Evolutionary conservation across 164 flowering plant genomes (phyloP).

Genomic region (Taxillus chinensis): DNA sequence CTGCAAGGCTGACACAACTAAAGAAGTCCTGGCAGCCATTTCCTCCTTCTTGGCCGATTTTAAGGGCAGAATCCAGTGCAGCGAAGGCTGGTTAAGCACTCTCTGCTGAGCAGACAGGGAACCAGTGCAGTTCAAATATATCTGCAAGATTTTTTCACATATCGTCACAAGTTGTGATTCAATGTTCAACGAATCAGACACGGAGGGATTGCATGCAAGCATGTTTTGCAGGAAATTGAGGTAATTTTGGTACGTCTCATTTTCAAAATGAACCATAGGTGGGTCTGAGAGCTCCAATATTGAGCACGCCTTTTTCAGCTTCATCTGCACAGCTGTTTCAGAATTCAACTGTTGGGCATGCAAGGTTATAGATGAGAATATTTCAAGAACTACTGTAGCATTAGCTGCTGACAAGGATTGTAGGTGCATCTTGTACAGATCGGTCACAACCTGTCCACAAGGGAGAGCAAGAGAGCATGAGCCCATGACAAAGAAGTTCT

Average conservation of each 20-base stretch:
- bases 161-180: conserved; percentile 51
- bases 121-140: conserved; percentile 63
- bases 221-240: conserved; percentile 53
- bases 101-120: conserved; percentile 9
- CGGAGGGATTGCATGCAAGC: conserved; percentile 25
- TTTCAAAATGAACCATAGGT: conserved; percentile 85
- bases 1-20: conserved; percentile 51
- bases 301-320: conserved; percentile 66
- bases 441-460: conserved; percentile 48
- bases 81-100: conserved; percentile 13
- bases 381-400: conserved; percentile 36
- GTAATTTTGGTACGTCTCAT: conserved; percentile 62
- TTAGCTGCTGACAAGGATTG: conserved; percentile 36
- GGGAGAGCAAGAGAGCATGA: conserved; percentile 1
- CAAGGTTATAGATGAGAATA: conserved; percentile 43
- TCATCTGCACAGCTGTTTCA: conserved; percentile 34
- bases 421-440: conserved; percentile 46
- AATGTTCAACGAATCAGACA: conserved; percentile 39
- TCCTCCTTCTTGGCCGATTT: conserved; percentile 85
- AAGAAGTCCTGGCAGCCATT: conserved; percentile 65
- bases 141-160: conserved; percentile 53
- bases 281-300: conserved; percentile 74
- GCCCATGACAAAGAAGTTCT: too few relatives aligned
- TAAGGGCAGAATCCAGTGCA: conserved; percentile 65
- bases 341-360: conserved; percentile 73